phyloP scores from a whole-genome alignment of 139 green algal genomes.

The Nannochloris sp. region DNA sequence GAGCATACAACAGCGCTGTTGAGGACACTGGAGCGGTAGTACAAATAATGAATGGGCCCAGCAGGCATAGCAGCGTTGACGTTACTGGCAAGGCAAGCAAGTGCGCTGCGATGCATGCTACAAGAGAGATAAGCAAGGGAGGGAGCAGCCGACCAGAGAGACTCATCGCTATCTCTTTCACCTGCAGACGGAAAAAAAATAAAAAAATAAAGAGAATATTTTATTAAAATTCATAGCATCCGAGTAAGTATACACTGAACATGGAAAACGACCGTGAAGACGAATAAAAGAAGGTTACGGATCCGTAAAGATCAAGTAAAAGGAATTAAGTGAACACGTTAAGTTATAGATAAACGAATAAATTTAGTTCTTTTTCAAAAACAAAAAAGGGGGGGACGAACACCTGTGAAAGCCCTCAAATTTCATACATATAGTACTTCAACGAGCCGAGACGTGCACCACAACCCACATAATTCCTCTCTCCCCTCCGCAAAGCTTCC shows the following conservation, averaged over 20 bases:
- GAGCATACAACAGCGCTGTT: neutral
- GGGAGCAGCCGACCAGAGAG: conserved; percentile 12
- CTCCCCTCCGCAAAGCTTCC: neutral
- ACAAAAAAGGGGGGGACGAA: too few relatives aligned
- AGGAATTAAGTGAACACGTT: neutral
- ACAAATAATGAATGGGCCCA: conserved; percentile 15
- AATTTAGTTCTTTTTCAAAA: too few relatives aligned
- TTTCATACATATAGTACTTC: conserved; percentile 27
- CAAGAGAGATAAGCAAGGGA: conserved; percentile 2
- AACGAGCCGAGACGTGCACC: conserved; percentile 9
- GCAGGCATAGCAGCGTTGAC: neutral
- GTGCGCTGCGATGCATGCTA: neutral
- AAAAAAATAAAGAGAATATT: neutral
- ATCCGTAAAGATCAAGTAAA: neutral
- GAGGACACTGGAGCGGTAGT: conserved; percentile 8
- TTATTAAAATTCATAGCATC: too few relatives aligned
- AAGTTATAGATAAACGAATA: too few relatives aligned
- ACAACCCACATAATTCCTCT: neutral
- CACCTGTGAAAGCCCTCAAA: conserved; percentile 17
- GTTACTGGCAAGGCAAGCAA: neutral
- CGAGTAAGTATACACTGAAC: too few relatives aligned
- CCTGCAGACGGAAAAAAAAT: neutral
- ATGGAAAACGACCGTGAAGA: too few relatives aligned
- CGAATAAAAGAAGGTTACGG: too few relatives aligned
- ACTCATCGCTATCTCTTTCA: neutral